Evolutionary conservation across 2,329 filamentous ascomycete species (phyloP).

Genomic region (Ilyonectria mors-panacis): DNA sequence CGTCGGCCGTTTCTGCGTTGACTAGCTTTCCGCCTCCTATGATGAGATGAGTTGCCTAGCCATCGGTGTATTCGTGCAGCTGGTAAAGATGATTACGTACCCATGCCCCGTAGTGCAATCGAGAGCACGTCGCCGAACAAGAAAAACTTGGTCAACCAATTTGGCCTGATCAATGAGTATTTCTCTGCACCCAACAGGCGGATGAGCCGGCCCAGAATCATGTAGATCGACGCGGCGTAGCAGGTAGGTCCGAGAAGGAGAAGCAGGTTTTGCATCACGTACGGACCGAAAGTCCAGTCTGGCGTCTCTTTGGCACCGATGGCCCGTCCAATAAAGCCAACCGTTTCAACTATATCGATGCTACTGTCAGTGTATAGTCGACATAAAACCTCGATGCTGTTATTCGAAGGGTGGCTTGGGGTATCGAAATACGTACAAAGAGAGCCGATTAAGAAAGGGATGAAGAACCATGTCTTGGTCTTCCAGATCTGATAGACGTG

Average conservation of each 20-base stretch:
- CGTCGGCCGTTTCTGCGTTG: not conserved
- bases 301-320: slow-evolving; percentile 37
- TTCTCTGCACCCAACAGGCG: slow-evolving; percentile 52
- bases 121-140: slow-evolving; percentile 62
- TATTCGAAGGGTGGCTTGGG: too few species aligned
- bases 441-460: slow-evolving; percentile 7
- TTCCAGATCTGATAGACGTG: slow-evolving; percentile 1
- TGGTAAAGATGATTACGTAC: slow-evolving; percentile 4
- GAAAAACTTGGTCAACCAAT: slow-evolving; percentile 64
- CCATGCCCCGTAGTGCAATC: slow-evolving; percentile 48
- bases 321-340: slow-evolving; percentile 9
- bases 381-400: too few species aligned
- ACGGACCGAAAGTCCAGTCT: slow-evolving; percentile 49
- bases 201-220: slow-evolving; percentile 58
- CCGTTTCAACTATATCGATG: not conserved
- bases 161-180: slow-evolving; percentile 56
- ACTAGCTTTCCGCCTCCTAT: slow-evolving; percentile 9
- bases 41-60: not conserved
- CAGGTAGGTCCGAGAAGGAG: slow-evolving; percentile 54
- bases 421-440: not conserved
- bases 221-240: slow-evolving; percentile 61
- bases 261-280: slow-evolving; percentile 55
- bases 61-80: not conserved
- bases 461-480: slow-evolving; percentile 12
- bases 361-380: not conserved